Percentiles rank a stretch among this genome's conserved stretches.
These are phyloP conservation scores for Penicillium paneum DNA, from an alignment of 2,329 filamentous ascomycete species.

Conservation along the genomic window DNA sequence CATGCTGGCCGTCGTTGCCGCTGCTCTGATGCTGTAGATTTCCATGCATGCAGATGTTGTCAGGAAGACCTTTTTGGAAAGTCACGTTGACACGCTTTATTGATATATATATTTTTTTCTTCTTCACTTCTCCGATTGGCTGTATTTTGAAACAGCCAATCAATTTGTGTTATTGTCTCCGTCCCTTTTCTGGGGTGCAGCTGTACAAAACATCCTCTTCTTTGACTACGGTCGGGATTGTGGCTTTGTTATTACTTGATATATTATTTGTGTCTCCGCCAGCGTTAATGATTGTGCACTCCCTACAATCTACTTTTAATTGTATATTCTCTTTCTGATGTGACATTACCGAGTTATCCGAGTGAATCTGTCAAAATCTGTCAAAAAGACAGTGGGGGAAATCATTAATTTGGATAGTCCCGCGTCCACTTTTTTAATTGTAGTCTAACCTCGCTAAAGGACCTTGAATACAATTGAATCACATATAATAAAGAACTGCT, in stretches of 20 bases:
- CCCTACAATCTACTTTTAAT: background rate
- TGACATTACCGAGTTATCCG: too few relatives aligned
- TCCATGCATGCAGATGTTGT: background rate
- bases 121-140: background rate
- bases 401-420: background rate
- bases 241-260: background rate
- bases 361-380: background rate
- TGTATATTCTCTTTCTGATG: too few relatives aligned
- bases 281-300: background rate
- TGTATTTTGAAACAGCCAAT: slow-evolving; percentile 3
- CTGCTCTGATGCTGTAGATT: slow-evolving; percentile 35
- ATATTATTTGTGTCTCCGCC: background rate
- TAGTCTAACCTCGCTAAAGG: background rate
- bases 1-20: slow-evolving; percentile 36
- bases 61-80: background rate
- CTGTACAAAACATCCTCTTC: slow-evolving; percentile 1
- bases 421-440: background rate
- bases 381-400: background rate
- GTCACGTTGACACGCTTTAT: slow-evolving; percentile 2
- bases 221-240: background rate
- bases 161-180: background rate
- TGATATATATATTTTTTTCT: background rate
- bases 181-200: background rate
- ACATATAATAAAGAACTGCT: too few relatives aligned
- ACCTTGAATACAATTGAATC: too few relatives aligned